Conservation (phyloP, 2,329 filamentous ascomycete genomes). For the Alternaria dauci region DNA sequence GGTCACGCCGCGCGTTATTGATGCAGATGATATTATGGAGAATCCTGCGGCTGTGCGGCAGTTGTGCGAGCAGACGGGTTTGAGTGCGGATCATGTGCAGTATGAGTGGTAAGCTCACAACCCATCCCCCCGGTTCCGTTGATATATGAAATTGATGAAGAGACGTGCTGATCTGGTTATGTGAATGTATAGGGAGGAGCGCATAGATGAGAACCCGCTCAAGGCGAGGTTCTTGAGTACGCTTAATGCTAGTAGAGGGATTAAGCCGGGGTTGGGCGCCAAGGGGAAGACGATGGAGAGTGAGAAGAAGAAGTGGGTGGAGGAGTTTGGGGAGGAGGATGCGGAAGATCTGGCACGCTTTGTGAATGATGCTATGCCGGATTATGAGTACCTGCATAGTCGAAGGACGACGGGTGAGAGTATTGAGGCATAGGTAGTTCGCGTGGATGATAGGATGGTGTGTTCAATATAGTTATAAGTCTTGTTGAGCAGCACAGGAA, state of each 20-base stretch:
- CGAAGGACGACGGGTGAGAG: neutral
- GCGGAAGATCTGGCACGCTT: slow-evolving; percentile 9
- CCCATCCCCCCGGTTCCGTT: too few species aligned
- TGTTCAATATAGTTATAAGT: too few species aligned
- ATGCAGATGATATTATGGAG: slow-evolving; percentile 30
- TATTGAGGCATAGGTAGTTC: neutral
- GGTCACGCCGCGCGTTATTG: slow-evolving; percentile 15
- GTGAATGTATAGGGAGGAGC: slow-evolving; percentile 5
- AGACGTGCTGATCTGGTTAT: too few species aligned
- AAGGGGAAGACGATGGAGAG: slow-evolving; percentile 11
- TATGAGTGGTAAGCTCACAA: slow-evolving; percentile 17
- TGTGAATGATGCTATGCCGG: slow-evolving; percentile 18
- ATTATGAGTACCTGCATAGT: slow-evolving; percentile 23
- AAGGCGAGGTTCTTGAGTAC: slow-evolving; percentile 16
- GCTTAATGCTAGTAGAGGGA: slow-evolving; percentile 15
- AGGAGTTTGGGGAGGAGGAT: slow-evolving; percentile 20
- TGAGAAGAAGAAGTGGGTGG: slow-evolving; percentile 23
- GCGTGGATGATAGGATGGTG: too few species aligned
- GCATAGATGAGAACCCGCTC: slow-evolving; percentile 6
- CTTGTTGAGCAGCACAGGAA: too few species aligned
- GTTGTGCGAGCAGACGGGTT: slow-evolving; percentile 16
- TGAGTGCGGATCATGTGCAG: slow-evolving; percentile 20
- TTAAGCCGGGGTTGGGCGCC: slow-evolving; percentile 17
- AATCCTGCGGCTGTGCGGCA: slow-evolving; percentile 14
- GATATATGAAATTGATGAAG: too few species aligned